phyloP scores from a whole-genome alignment of 768 basidiomycete genomes.

The Russula dissimulans region DNA sequence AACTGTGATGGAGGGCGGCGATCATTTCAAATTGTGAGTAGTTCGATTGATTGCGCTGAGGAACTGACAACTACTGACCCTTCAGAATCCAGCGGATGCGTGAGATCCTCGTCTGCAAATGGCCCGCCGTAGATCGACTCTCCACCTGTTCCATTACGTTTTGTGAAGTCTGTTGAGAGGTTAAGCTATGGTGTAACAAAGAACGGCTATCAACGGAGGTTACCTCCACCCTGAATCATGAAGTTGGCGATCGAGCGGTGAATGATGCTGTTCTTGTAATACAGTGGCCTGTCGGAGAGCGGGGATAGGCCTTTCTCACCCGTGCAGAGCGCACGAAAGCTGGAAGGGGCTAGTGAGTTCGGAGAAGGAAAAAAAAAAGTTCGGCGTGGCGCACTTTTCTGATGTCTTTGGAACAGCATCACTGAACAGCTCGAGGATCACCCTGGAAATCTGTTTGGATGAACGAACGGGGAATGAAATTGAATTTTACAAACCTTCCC shows the following conservation, averaged over 20 bases:
- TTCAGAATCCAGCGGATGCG: conserved; percentile 50
- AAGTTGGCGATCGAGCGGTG: conserved; percentile 74
- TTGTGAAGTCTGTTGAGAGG: conserved; percentile 54
- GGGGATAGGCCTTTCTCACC: conserved; percentile 73
- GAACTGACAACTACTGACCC: conserved; percentile 31
- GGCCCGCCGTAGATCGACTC: conserved; percentile 72
- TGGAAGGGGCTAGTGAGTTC: conserved; percentile 25
- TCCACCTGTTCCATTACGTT: conserved; percentile 70
- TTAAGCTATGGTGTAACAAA: background rate
- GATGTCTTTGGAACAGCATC: conserved; percentile 65
- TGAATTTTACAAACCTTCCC: conserved; percentile 39
- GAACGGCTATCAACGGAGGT: conserved; percentile 17
- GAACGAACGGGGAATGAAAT: background rate
- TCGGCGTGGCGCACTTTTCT: conserved; percentile 54
- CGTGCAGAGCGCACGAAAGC: conserved; percentile 80
- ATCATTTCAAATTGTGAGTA: background rate
- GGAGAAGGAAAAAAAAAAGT: background rate
- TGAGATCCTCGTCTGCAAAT: conserved; percentile 73
- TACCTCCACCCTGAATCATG: conserved; percentile 77
- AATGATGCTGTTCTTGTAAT: conserved; percentile 72
- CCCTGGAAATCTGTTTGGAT: conserved; percentile 31
- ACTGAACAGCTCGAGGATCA: conserved; percentile 68
- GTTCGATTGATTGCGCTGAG: too few relatives aligned
- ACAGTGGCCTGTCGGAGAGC: conserved; percentile 55
- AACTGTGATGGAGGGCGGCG: conserved; percentile 26